Evolutionary conservation across 495 filamentous ascomycete genomes (phyloP).

Genomic region (Patellaria atrata): DNA sequence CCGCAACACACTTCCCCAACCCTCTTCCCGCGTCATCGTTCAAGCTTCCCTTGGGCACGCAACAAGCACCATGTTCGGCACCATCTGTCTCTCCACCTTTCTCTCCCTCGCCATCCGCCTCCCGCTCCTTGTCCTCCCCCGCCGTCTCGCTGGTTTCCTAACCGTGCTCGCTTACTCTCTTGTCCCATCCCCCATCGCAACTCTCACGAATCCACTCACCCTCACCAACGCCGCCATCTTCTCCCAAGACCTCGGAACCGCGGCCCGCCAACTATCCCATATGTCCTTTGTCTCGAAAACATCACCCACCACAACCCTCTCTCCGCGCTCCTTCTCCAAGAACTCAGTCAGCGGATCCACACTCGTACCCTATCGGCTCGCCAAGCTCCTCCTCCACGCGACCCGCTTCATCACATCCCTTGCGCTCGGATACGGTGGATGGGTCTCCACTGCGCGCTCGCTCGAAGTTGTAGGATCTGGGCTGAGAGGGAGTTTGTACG

Average conservation of each 20-base stretch:
- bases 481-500: slow-evolving; percentile 71
- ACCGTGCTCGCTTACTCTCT: slow-evolving; percentile 55
- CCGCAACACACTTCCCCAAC: slow-evolving; percentile 62
- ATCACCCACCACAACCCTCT: slow-evolving; percentile 46
- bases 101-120: slow-evolving; percentile 68
- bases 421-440: slow-evolving; percentile 84
- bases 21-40: slow-evolving; percentile 63
- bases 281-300: slow-evolving; percentile 55
- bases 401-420: slow-evolving; percentile 79
- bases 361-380: slow-evolving; percentile 64
- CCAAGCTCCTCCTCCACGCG: slow-evolving; percentile 82
- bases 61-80: slow-evolving; percentile 76
- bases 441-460: slow-evolving; percentile 80
- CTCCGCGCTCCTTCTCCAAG: slow-evolving; percentile 40
- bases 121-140: slow-evolving; percentile 71
- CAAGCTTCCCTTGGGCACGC: slow-evolving; percentile 69
- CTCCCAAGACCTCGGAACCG: slow-evolving; percentile 59
- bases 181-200: slow-evolving; percentile 68
- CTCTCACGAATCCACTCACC: slow-evolving; percentile 76
- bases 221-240: slow-evolving; percentile 92
- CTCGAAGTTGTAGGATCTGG: slow-evolving; percentile 33
- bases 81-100: slow-evolving; percentile 73
- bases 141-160: slow-evolving; percentile 49
- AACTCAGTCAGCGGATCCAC: slow-evolving; percentile 28
- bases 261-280: slow-evolving; percentile 60